phyloP scores from a whole-genome alignment of 768 basidiomycete genomes.

The Pleurotus djamor region DNA sequence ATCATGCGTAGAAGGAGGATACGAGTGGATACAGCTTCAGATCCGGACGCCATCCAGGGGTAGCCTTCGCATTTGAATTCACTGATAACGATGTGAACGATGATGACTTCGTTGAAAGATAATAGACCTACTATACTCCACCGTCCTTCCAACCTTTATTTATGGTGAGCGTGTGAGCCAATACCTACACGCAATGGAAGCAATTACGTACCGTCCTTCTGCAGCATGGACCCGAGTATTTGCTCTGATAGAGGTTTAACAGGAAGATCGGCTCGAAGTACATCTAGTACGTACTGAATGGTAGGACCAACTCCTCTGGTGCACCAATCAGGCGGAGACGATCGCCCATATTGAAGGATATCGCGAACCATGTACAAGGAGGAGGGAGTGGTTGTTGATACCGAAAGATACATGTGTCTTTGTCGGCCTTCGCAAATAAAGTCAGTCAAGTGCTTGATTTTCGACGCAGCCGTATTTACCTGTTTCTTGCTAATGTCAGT shows the following conservation, averaged over 20 bases:
- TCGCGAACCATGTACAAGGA: conserved; percentile 2
- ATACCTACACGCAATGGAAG: background rate
- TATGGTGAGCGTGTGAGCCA: too few relatives aligned
- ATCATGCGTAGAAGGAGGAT: conserved; percentile 2
- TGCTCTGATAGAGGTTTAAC: background rate
- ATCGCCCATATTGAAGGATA: conserved; percentile 4
- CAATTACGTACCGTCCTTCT: background rate
- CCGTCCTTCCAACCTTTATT: conserved; percentile 1
- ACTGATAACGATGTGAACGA: background rate
- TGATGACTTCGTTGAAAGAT: background rate
- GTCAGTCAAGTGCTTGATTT: too few relatives aligned
- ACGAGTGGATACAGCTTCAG: background rate
- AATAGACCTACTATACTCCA: background rate
- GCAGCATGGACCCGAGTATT: background rate
- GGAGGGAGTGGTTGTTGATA: background rate
- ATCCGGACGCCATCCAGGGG: conserved; percentile 1
- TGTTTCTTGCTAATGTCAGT: conserved; percentile 7
- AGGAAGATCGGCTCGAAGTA: background rate
- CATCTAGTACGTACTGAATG: background rate
- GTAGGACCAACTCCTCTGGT: background rate
- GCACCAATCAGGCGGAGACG: background rate
- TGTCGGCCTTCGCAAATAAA: background rate
- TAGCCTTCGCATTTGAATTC: conserved; percentile 4
- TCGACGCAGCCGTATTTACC: background rate
- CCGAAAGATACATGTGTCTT: conserved; percentile 1